A percentile compares a stretch with the other conserved stretches of the same genome.
These are phyloP conservation scores for Elsinoe australis DNA, from an alignment of 2,329 filamentous ascomycete genomes.

Conservation along the genomic window DNA sequence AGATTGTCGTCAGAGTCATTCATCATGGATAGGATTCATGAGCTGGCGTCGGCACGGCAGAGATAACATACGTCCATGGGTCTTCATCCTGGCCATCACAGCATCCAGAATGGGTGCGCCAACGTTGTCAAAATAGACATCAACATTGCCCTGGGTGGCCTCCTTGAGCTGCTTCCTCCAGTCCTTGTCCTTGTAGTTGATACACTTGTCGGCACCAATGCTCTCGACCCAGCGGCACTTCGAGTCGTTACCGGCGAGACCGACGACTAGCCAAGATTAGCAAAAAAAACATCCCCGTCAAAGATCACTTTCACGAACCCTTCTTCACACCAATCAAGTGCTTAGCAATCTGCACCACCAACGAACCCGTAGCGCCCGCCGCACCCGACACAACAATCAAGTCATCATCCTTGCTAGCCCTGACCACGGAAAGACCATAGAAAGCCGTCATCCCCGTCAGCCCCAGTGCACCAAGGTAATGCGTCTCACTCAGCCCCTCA, in stretches of 20 bases:
- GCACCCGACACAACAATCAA: constrained; percentile 44
- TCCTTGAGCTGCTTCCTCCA: constrained; percentile 43
- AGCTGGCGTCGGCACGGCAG: no score
- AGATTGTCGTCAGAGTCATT: neutral
- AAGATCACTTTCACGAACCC: no score
- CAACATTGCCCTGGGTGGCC: constrained; percentile 41
- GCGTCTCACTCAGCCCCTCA: constrained; percentile 35
- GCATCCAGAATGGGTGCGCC: constrained; percentile 64
- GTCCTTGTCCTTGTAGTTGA: constrained; percentile 47
- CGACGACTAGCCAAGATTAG: no score
- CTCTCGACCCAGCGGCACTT: constrained; percentile 47
- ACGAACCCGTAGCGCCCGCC: constrained; percentile 42
- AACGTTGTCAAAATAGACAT: constrained; percentile 70
- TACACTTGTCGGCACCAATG: constrained; percentile 46
- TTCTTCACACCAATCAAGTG: constrained; percentile 37
- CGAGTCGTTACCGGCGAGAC: constrained; percentile 46
- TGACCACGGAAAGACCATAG: constrained; percentile 38
- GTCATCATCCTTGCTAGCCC: constrained; percentile 34
- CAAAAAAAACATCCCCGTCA: no score
- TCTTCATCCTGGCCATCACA: constrained; percentile 56
- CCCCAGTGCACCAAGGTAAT: constrained; percentile 43
- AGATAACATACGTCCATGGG: constrained; percentile 44
- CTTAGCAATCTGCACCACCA: constrained; percentile 49
- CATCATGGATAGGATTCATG: neutral
- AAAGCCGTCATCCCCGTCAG: constrained; percentile 42